Evolutionary conservation across 2,329 filamentous ascomycete species (phyloP).

Genomic region (Fusarium newnesense): DNA sequence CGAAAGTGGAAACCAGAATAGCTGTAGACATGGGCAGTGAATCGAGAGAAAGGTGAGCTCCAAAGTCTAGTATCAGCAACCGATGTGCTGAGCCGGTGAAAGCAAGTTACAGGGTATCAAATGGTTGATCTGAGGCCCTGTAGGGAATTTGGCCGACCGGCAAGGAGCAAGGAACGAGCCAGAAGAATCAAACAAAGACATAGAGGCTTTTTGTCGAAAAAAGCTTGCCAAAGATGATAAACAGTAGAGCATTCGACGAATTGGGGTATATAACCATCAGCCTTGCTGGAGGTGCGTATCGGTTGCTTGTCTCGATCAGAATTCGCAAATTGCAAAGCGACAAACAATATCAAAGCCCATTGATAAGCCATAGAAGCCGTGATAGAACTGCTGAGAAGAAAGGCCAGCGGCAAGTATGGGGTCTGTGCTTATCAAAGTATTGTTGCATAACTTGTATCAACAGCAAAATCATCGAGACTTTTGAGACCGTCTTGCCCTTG

Average conservation of each 20-base stretch:
- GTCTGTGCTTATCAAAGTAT: not conserved
- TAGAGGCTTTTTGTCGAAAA: not conserved
- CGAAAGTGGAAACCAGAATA: slow-evolving; percentile 31
- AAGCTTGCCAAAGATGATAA: not conserved
- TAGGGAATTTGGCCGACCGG: slow-evolving; percentile 11
- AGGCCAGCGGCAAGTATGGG: not conserved
- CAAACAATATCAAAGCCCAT: not conserved
- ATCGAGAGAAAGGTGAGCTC: not conserved
- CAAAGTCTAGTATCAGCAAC: not conserved
- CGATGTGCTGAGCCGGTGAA: not conserved
- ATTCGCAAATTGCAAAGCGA: not conserved
- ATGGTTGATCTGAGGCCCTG: not conserved
- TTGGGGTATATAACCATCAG: not conserved
- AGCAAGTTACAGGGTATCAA: not conserved
- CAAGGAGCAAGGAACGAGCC: not conserved
- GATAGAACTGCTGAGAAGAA: not conserved
- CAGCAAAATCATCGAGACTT: not conserved
- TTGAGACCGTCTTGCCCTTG: not conserved
- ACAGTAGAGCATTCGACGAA: not conserved
- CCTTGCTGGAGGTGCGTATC: not conserved
- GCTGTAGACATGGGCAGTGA: slow-evolving; percentile 22
- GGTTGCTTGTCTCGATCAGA: not conserved
- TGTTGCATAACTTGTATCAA: not conserved
- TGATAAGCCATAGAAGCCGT: not conserved
- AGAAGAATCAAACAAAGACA: slow-evolving; percentile 37